Percentiles rank a stretch among this genome's conserved stretches.
Evolutionary conservation across 768 basidiomycete species (phyloP).

Genomic region (Dacryopinax spathularia): DNA sequence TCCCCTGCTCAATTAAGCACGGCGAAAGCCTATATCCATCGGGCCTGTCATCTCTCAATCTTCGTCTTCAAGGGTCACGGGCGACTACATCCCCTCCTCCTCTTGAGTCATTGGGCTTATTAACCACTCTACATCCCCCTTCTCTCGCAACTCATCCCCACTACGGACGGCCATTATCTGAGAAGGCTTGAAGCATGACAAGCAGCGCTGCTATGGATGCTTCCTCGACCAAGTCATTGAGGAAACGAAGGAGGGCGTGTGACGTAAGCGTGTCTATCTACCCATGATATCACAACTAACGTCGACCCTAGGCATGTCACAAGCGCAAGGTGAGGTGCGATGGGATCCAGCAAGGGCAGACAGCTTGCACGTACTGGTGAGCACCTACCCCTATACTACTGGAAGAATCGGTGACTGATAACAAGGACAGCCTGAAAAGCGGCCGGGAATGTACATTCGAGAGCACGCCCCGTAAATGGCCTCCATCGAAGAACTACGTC

Average conservation of each 20-base stretch:
- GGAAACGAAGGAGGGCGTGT: background rate
- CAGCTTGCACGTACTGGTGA: slow-evolving; percentile 2
- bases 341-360: background rate
- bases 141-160: too few relatives aligned
- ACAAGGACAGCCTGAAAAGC: background rate
- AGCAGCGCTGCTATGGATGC: background rate
- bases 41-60: too few relatives aligned
- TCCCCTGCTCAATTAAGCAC: too few relatives aligned
- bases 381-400: background rate
- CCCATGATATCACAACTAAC: background rate
- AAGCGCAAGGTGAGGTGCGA: background rate
- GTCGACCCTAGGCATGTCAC: background rate
- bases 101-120: too few relatives aligned
- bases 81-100: too few relatives aligned
- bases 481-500: slow-evolving; percentile 1
- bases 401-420: background rate
- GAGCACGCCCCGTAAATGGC: slow-evolving; percentile 2
- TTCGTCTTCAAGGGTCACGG: too few relatives aligned
- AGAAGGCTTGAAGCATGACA: background rate
- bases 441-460: background rate
- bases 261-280: background rate
- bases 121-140: too few relatives aligned
- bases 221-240: background rate
- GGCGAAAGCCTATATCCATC: too few relatives aligned
- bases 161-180: too few relatives aligned